A percentile compares a stretch with the other conserved stretches of the same genome.
Evolutionary conservation across 1,139 yeast species (phyloP).

Genomic region (Yamadazyma triangularis): DNA sequence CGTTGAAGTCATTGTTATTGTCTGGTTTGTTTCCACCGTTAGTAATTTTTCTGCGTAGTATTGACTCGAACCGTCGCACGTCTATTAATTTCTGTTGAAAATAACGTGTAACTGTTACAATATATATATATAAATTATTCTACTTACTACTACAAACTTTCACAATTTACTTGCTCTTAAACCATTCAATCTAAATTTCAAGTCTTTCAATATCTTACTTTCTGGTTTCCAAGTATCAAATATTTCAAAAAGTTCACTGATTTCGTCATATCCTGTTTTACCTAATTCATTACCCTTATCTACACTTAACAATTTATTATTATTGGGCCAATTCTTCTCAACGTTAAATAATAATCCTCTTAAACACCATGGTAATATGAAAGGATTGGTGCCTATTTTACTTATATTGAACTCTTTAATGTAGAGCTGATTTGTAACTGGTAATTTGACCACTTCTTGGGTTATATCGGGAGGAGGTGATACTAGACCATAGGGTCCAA

Average conservation of each 20-base stretch:
- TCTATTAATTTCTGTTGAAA: too few species aligned
- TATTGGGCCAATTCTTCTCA: conserved; percentile 52
- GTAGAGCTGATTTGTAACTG: conserved; percentile 45
- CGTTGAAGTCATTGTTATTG: too few species aligned
- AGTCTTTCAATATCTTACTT: conserved; percentile 71
- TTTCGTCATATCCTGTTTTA: conserved; percentile 45
- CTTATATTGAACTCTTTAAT: conserved; percentile 60
- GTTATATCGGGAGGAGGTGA: conserved; percentile 6
- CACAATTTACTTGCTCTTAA: conserved; percentile 47
- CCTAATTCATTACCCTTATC: conserved; percentile 23
- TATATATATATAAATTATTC: too few species aligned
- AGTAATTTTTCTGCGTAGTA: too few species aligned
- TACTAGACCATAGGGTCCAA: conserved; percentile 16
- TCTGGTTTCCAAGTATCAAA: conserved; percentile 87
- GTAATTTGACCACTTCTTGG: conserved; percentile 16
- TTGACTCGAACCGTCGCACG: too few species aligned
- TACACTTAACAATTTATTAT: conserved; percentile 22
- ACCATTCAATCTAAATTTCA: conserved; percentile 81
- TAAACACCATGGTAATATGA: conserved; percentile 86
- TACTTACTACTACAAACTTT: too few species aligned
- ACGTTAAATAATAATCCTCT: conserved; percentile 68
- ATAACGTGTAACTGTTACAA: too few species aligned
- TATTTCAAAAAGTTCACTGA: conserved; percentile 57
- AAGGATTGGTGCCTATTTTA: conserved; percentile 71
- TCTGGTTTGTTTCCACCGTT: too few species aligned